Evolutionary conservation across 2,329 filamentous ascomycete genomes (phyloP).

Genomic region (Trichoderma hamatum): DNA sequence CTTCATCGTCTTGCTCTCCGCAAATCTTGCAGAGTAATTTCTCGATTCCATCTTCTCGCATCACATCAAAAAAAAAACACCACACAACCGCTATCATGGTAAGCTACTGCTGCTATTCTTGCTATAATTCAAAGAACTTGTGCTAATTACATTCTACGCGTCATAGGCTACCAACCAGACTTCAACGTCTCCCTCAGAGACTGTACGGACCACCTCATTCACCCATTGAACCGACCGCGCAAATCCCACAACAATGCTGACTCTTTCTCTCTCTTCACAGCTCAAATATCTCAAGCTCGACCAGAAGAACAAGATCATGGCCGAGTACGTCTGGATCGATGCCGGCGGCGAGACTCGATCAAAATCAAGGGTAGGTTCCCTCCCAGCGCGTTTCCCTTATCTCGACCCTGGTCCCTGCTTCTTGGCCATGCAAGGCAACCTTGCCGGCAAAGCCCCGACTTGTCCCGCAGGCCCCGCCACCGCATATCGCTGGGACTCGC

Average conservation of each 20-base stretch:
- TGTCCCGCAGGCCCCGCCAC: slow-evolving; percentile 26
- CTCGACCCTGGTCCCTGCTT: slow-evolving; percentile 17
- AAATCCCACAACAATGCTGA: slow-evolving; percentile 14
- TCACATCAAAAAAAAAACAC: neutral
- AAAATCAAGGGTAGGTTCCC: slow-evolving; percentile 84
- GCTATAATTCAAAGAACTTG: neutral
- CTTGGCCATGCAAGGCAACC: neutral
- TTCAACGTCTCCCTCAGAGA: slow-evolving; percentile 40
- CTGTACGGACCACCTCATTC: slow-evolving; percentile 35
- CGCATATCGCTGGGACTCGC: slow-evolving; percentile 2
- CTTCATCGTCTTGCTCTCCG: neutral
- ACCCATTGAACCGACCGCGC: neutral
- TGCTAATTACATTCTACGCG: neutral
- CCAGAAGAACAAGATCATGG: slow-evolving; percentile 86
- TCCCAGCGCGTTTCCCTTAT: slow-evolving; percentile 9
- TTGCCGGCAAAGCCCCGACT: slow-evolving; percentile 24
- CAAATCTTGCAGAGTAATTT: neutral
- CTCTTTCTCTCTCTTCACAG: slow-evolving; percentile 49
- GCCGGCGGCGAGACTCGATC: slow-evolving; percentile 80
- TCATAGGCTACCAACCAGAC: slow-evolving; percentile 36
- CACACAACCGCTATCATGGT: slow-evolving; percentile 20
- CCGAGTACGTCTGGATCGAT: slow-evolving; percentile 98
- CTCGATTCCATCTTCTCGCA: neutral
- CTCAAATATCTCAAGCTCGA: slow-evolving; percentile 89
- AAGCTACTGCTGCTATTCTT: neutral